Percentiles rank a stretch among this genome's conserved stretches.
Conservation (phyloP, 129 eudicot genomes). For the Solidago caesia region DNA sequence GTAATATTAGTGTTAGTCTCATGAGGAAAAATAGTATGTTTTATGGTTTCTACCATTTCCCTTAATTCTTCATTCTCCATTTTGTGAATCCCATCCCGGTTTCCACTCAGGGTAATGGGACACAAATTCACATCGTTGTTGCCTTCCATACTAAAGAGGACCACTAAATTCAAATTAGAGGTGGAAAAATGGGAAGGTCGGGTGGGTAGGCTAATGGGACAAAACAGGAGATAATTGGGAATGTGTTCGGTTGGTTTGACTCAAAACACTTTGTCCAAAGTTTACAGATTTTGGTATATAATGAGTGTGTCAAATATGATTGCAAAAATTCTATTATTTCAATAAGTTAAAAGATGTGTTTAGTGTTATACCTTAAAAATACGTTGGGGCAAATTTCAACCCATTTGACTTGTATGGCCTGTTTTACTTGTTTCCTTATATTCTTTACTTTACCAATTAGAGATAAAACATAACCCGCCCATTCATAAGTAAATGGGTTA, state of each 20-base stretch:
- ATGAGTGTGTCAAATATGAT: not conserved
- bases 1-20: constrained; percentile 6
- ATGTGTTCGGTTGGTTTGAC: not conserved
- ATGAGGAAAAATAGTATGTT: not conserved
- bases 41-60: constrained; percentile 1
- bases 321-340: not conserved
- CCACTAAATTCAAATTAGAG: not conserved
- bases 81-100: not conserved
- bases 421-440: too few species aligned
- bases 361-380: too few species aligned
- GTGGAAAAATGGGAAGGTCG: not conserved
- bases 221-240: too few species aligned
- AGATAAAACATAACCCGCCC: not conserved
- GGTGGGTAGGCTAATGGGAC: too few species aligned
- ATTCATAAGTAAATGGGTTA: not conserved
- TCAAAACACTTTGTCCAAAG: not conserved
- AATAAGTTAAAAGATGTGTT: not conserved
- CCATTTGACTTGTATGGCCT: not conserved
- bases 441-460: too few species aligned
- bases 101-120: too few species aligned
- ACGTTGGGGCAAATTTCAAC: too few species aligned
- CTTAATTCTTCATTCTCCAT: constrained; percentile 8
- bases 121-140: not conserved
- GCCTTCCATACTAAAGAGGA: not conserved
- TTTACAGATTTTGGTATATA: not conserved